A percentile compares a stretch with the other conserved stretches of the same genome.
These are phyloP conservation scores for Entophlyctis luteolus DNA, from an alignment of 192 early-diverging fungal species.

Conservation along the genomic window DNA sequence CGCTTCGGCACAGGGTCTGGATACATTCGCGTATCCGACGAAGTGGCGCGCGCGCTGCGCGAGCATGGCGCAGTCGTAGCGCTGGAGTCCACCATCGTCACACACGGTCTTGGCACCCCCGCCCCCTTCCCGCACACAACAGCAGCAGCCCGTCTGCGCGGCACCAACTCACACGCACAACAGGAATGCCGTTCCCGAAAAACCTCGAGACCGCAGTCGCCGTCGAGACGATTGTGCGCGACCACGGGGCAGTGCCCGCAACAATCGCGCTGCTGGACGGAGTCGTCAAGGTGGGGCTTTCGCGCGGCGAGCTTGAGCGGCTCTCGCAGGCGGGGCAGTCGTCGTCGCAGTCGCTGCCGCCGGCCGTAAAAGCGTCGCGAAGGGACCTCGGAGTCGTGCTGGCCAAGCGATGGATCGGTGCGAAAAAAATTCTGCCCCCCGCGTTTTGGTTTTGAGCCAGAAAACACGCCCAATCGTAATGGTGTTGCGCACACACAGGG, in stretches of 20 bases:
- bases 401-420: conserved; percentile 45
- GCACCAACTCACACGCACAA: no score
- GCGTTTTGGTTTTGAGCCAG: not conserved
- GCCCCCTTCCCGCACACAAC: no score
- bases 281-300: conserved; percentile 79
- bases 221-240: conserved; percentile 73
- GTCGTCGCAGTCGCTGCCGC: conserved; percentile 37
- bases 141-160: no score
- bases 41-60: no score
- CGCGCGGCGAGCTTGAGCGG: conserved; percentile 49
- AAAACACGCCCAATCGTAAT: not conserved
- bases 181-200: conserved; percentile 89
- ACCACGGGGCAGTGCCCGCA: conserved; percentile 75
- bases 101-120: no score
- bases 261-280: conserved; percentile 89
- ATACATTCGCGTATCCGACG: no score
- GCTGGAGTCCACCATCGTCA: no score
- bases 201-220: conserved; percentile 81
- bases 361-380: conserved; percentile 75
- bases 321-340: not conserved
- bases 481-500: conserved; percentile 44
- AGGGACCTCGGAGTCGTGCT: conserved; percentile 79
- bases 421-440: no score
- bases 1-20: no score
- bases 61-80: no score